A percentile compares a stretch with the other conserved stretches of the same genome.
Evolutionary conservation across 1,284 basidiomycete genomes (phyloP).

Genomic region (Ustanciosporium gigantosporum): DNA sequence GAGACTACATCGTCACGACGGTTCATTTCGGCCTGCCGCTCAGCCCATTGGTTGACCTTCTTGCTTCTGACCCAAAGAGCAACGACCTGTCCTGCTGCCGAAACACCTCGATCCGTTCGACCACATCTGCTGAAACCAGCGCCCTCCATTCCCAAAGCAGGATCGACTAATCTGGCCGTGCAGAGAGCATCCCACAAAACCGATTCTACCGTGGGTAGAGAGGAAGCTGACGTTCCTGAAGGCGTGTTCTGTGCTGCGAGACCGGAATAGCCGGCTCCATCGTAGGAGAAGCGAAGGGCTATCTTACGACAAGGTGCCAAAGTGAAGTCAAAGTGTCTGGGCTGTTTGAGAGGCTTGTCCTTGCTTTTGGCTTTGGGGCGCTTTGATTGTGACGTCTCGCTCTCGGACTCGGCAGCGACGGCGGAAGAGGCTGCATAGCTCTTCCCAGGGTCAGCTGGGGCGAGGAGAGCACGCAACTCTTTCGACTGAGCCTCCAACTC

Average conservation of each 20-base stretch:
- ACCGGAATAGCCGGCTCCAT: slow-evolving; percentile 88
- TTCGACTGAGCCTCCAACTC: slow-evolving; percentile 38
- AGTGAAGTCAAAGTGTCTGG: slow-evolving; percentile 68
- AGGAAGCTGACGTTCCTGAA: slow-evolving; percentile 57
- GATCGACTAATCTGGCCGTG: slow-evolving; percentile 49
- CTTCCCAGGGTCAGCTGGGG: not conserved
- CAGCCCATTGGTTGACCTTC: slow-evolving; percentile 47
- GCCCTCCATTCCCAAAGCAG: slow-evolving; percentile 58
- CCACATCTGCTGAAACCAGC: slow-evolving; percentile 91
- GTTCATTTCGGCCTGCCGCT: not conserved
- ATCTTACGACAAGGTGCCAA: slow-evolving; percentile 78
- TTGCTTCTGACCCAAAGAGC: slow-evolving; percentile 71
- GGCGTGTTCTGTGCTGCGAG: slow-evolving; percentile 70
- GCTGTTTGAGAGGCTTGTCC: slow-evolving; percentile 20
- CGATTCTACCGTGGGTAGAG: slow-evolving; percentile 85
- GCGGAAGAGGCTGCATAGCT: not conserved
- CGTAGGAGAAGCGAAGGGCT: slow-evolving; percentile 87
- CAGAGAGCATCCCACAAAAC: slow-evolving; percentile 75
- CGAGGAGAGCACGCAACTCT: not conserved
- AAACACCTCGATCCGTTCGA: slow-evolving; percentile 91
- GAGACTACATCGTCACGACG: not conserved
- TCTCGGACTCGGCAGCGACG: not conserved
- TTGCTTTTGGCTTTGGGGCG: not conserved
- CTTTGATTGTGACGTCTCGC: not conserved
- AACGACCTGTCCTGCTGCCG: slow-evolving; percentile 89